Evolutionary conservation across 768 basidiomycete species (phyloP), one percentile per base, ranked within the genome.

Genomic region (Scleroderma bovista): DNA sequence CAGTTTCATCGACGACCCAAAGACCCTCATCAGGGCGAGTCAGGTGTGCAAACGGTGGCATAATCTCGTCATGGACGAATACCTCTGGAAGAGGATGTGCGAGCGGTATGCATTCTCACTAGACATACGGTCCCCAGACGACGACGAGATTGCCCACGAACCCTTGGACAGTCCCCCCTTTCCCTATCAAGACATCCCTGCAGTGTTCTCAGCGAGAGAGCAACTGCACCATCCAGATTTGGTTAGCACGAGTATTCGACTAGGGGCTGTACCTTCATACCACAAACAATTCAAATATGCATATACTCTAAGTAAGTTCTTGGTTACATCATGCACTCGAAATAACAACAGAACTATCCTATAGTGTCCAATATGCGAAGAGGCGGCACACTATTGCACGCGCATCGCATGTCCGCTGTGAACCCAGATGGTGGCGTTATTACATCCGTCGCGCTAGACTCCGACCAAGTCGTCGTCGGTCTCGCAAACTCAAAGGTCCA

Each of bases 401-500:
- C 80, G 1, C 88, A 90, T 60, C 75, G 77, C 23, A 71, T 80
- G 37, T 65, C 71, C 13, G 68, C 71, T 44, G 57, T 66, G 31
- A 66, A 66, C 36, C 66, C 67, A 4, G 76, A 77, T 36, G 58
- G 80, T 32, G 84, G 83, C 15, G 85, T 90, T 26, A 88, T 97
- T 23, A 96, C 95, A 0, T 89, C 87, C 4, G 75, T 94, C 19
- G 89, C 93, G 0, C 72, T 97, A 44, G 90, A 95, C 66, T 67
- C 74, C 12, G 79, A 87, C 40, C 90, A 85, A 78, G 81, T 97
- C 60, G 84, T 95, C 40, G 85, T 93, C 17, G 93, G 91, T 1
- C 84, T 96, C 56, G 88, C 89, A 9, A 94, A 87, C 63, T 77
- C 79, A 55, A 82, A 83, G 53, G 86, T 97, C 41, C 87, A 92